Evolutionary conservation across 148 eudicot species (phyloP).

Genomic region (Silene uniflora): DNA sequence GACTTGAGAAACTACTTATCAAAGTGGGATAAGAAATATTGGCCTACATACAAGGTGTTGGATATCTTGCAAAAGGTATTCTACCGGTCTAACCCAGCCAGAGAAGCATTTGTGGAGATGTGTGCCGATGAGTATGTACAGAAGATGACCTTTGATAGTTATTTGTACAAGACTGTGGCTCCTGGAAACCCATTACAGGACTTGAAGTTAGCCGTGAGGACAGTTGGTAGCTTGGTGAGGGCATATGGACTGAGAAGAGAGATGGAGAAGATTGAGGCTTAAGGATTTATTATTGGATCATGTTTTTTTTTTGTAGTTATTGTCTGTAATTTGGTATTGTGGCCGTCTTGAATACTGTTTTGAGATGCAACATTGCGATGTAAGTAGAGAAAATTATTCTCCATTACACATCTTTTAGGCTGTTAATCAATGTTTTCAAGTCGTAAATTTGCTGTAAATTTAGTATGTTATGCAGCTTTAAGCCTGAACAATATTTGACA

Average conservation of each 20-base stretch:
- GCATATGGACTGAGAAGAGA: constrained; percentile 88
- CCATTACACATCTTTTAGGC: background rate
- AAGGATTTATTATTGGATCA: background rate
- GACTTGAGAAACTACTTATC: constrained; percentile 79
- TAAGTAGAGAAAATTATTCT: constrained; percentile 19
- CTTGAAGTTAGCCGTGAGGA: constrained; percentile 84
- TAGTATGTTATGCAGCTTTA: background rate
- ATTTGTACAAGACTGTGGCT: constrained; percentile 87
- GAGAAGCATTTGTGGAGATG: constrained; percentile 99
- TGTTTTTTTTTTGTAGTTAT: background rate
- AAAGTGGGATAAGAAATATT: constrained; percentile 95
- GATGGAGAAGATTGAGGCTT: constrained; percentile 68
- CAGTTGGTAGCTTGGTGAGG: constrained; percentile 84
- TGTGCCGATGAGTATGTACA: constrained; percentile 96
- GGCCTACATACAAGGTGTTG: constrained; percentile 96
- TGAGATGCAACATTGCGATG: background rate
- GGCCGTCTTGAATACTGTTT: background rate
- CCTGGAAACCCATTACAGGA: constrained; percentile 91
- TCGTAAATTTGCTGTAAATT: background rate
- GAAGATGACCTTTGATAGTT: constrained; percentile 98
- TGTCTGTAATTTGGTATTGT: constrained; percentile 14
- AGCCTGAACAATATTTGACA: background rate
- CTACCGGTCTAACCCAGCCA: constrained; percentile 87
- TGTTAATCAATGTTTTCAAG: background rate
- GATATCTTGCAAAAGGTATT: constrained; percentile 94